Conservation (phyloP, 495 filamentous ascomycete genomes). For the Aspergillus funiculosus region DNA sequence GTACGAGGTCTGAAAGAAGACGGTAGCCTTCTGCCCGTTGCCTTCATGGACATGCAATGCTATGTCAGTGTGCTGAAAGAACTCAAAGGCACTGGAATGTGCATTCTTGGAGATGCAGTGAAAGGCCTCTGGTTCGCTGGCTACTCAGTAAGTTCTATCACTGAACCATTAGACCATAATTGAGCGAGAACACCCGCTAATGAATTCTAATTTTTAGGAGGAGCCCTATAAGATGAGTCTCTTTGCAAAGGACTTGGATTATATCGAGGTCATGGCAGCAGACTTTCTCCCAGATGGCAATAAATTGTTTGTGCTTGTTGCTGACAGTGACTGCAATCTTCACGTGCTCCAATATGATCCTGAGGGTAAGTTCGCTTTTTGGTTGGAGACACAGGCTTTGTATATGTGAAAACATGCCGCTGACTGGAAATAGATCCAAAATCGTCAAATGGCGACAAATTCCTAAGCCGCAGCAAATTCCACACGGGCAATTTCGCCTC, state of each 20-base stretch:
- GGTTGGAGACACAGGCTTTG: background rate
- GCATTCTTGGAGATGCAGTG: constrained; percentile 77
- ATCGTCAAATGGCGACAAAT: constrained; percentile 78
- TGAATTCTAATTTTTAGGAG: constrained; percentile 39
- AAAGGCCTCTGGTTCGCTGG: constrained; percentile 95
- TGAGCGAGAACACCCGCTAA: too few relatives aligned
- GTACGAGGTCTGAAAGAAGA: constrained; percentile 95
- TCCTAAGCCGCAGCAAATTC: constrained; percentile 83
- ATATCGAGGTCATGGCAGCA: constrained; percentile 70
- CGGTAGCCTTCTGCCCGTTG: constrained; percentile 81
- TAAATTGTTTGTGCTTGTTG: constrained; percentile 73
- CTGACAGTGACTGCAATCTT: constrained; percentile 78
- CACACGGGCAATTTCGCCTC: constrained; percentile 73
- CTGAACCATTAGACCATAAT: background rate
- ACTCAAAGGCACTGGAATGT: constrained; percentile 74
- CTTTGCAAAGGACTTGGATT: constrained; percentile 78
- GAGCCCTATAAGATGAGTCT: constrained; percentile 92
- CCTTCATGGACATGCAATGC: constrained; percentile 96
- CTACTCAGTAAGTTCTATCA: constrained; percentile 57
- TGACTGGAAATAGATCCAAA: constrained; percentile 65
- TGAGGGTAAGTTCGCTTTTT: constrained; percentile 52
- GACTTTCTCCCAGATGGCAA: constrained; percentile 86
- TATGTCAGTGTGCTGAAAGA: constrained; percentile 79
- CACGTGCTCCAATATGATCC: constrained; percentile 92
- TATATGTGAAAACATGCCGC: background rate